A percentile compares a stretch with the other conserved stretches of the same genome.
phyloP scores from a whole-genome alignment of 495 filamentous ascomycete genomes.

The Hypoxylon fuscum region DNA sequence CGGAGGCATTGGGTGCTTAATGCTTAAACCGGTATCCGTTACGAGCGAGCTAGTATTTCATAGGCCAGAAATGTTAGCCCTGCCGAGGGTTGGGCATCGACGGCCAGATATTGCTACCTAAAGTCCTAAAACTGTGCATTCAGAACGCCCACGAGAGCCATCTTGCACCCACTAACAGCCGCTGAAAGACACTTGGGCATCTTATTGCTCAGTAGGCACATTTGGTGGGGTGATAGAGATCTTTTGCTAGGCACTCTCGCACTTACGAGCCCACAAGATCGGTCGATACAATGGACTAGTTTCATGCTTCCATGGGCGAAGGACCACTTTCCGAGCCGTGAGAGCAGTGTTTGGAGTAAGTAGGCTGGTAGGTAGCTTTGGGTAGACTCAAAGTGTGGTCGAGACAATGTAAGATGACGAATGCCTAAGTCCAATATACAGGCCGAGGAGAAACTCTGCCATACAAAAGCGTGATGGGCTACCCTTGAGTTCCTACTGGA shows the following conservation, averaged over 20 bases:
- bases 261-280: constrained; percentile 43
- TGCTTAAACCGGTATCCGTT: constrained; percentile 30
- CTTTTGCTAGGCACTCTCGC: constrained; percentile 38
- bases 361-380: neutral
- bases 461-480: constrained; percentile 37
- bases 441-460: constrained; percentile 21
- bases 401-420: constrained; percentile 38
- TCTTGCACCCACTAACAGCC: constrained; percentile 30
- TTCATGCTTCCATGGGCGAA: constrained; percentile 35
- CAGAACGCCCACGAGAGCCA: constrained; percentile 35
- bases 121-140: constrained; percentile 31
- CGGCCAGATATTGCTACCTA: constrained; percentile 44
- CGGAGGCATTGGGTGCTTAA: constrained; percentile 23
- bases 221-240: constrained; percentile 41
- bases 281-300: constrained; percentile 44
- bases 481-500: constrained; percentile 35
- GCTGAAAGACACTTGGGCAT: constrained; percentile 30
- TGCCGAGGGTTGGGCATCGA: constrained; percentile 45
- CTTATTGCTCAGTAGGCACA: constrained; percentile 38
- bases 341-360: constrained; percentile 32
- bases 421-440: constrained; percentile 24
- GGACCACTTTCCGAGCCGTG: constrained; percentile 22
- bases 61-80: constrained; percentile 29
- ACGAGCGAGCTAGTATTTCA: constrained; percentile 20
- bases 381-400: constrained; percentile 28